Evolutionary conservation across 176 grass and related monocot species (phyloP), one percentile per base, ranked within the genome.

Genomic region (Carex parvula): DNA sequence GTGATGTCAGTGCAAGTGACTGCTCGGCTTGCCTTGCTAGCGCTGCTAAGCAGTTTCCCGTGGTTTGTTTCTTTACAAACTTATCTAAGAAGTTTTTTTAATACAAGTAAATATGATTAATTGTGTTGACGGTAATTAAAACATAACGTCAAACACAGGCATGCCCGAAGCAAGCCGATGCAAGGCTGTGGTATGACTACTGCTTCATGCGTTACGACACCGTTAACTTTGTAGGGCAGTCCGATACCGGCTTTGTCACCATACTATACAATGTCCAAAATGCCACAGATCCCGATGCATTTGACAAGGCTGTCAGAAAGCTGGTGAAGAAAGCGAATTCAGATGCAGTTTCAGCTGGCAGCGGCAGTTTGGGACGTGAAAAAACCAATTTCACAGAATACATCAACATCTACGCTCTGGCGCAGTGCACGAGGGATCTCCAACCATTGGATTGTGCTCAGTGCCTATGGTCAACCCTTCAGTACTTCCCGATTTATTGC

Each of bases 181-280:
- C 61, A 0, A 88, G 89, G 8, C 29, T 94, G 0, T 94, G 89
- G 88, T 94, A 92, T 59, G 94, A 94, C 87, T 97, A 91, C 87
- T 97, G 94, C 90, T 90, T 92, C 77, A 16, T 88, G 60, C 94
- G 92, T 29, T 94, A 92, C 79, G 60, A 64, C 78, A 63, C 68
- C 81, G 0, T 26, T n/a, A 59, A 92, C 81, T 97, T 97, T 60
- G 0, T 86, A 3, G 94, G 94, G 37, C 79, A 90, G 2, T 59
- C 87, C 0, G 94, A 97, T 86, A 92, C 92, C 21, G 87, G 88
- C 0, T 88, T 60, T 81, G 21, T 66, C 68, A 39, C 89, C 61
- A 89, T 97, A 75, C 84, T 89, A 37, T 16, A 86, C 87, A 97
- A 94, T 88, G 85, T 86, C 22, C 60, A 92, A 74, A 94, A 92